phyloP scores from a whole-genome alignment of 2,329 filamentous ascomycete species.

The Emergomyces africanus region DNA sequence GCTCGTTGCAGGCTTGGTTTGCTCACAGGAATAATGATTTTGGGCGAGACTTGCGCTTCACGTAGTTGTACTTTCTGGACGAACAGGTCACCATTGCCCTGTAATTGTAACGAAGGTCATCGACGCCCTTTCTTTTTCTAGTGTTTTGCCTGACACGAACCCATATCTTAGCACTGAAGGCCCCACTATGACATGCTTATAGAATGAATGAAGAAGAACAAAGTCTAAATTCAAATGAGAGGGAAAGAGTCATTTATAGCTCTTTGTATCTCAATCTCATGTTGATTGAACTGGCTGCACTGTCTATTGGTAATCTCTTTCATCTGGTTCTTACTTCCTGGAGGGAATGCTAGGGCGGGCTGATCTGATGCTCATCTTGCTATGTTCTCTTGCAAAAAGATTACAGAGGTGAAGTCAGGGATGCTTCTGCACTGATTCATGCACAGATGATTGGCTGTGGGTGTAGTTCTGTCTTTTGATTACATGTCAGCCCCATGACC shows the following conservation, averaged over 20 bases:
- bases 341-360: background rate
- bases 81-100: background rate
- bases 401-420: background rate
- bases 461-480: background rate
- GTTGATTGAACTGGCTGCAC: background rate
- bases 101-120: background rate
- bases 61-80: no score
- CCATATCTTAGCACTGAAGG: background rate
- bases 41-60: background rate
- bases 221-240: background rate
- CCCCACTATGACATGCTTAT: background rate
- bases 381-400: background rate
- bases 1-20: background rate
- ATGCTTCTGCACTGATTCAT: background rate
- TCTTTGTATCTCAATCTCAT: background rate
- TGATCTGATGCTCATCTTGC: background rate
- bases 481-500: background rate
- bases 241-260: background rate
- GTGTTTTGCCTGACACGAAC: background rate
- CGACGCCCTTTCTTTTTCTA: background rate
- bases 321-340: background rate
- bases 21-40: no score
- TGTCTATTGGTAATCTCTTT: background rate
- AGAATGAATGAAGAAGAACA: background rate
- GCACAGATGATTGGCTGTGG: background rate